Evolutionary conservation across 345 rosid species (phyloP).

Genomic region (Camelina sativa): DNA sequence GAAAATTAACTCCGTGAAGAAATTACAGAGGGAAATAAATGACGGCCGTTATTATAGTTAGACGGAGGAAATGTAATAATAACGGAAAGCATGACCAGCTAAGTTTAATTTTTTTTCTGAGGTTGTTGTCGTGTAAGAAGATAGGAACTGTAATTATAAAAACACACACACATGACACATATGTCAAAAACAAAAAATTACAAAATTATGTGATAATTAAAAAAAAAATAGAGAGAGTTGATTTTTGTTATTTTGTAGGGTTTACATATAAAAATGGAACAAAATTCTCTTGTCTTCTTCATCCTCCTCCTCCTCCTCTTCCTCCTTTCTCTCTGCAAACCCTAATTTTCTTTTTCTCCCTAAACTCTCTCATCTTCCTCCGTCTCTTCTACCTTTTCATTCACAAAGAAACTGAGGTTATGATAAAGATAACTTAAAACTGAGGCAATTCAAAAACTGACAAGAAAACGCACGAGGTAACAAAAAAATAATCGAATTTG

Average conservation of each 20-base stretch:
- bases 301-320: constrained; percentile 18
- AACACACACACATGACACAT: background rate
- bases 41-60: constrained; percentile 42
- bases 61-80: constrained; percentile 28
- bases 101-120: constrained; percentile 13
- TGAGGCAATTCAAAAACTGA: background rate
- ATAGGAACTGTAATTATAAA: constrained; percentile 17
- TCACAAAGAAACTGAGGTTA: background rate
- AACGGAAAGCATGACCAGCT: constrained; percentile 24
- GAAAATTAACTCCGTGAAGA: constrained; percentile 22
- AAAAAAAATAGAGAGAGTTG: background rate
- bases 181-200: background rate
- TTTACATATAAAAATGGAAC: constrained; percentile 44
- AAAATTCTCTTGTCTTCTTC: constrained; percentile 34
- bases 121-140: constrained; percentile 28
- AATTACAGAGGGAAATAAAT: constrained; percentile 5
- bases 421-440: constrained; percentile 18
- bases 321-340: constrained; percentile 36
- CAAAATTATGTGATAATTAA: background rate
- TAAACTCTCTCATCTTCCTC: constrained; percentile 21
- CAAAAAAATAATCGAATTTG: background rate
- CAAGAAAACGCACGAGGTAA: constrained; percentile 13
- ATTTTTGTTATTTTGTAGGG: constrained; percentile 29
- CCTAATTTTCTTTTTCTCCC: constrained; percentile 36
- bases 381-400: background rate